Evolutionary conservation across 2,329 filamentous ascomycete genomes (phyloP), one percentile per base, ranked within the genome.

Genomic region (Xylariaceae sp.): DNA sequence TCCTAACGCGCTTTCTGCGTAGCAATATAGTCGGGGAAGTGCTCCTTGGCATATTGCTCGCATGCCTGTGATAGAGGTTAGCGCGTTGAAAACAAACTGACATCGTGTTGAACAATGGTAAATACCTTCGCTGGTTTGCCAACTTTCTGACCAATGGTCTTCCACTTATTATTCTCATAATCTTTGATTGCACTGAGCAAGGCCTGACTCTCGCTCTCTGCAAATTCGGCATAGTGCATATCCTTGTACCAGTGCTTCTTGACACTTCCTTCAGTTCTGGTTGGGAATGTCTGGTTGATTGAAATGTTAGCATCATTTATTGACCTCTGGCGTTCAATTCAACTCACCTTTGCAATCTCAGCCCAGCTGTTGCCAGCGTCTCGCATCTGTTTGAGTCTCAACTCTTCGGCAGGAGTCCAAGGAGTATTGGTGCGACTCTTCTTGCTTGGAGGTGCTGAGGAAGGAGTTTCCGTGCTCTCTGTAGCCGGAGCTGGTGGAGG

Each of bases 191-290:
- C 93, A 54, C 87, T 89, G 55, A 95, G 80, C 48, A 98, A 72
- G 29, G 87, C 86, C 58, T 83, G 79, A 62, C 83, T 89, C 80
- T 88, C 93, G 63, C 97, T 90, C 73, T 96, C 92, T 40, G 88
- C 91, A 66, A 98, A 97, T 65, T 97, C 93, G 55, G 93, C 93
- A 66, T 97, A 97, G 65, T 98, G 93, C 93, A 98, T 98, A 60
- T 98, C 93, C 88, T 93, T 60, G 49, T 98, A 97, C 92, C 93
- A 98, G 67, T 98, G 93, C 71, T 97, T 98, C 77, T 97, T 98
- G 19, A 98, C 93, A 62, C 91, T 96, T 6, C 93, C 93, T 70
- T 98, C 93, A 34, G 93, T 98, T 60, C 93, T 80, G 20, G 82
- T 84, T 10, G 93, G 92, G 64, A 98, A 98, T 2, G 87, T 91